Percentiles rank a stretch among this genome's conserved stretches.
Conservation (phyloP, 345 rosid species). For the Gossypium mustelinum region DNA sequence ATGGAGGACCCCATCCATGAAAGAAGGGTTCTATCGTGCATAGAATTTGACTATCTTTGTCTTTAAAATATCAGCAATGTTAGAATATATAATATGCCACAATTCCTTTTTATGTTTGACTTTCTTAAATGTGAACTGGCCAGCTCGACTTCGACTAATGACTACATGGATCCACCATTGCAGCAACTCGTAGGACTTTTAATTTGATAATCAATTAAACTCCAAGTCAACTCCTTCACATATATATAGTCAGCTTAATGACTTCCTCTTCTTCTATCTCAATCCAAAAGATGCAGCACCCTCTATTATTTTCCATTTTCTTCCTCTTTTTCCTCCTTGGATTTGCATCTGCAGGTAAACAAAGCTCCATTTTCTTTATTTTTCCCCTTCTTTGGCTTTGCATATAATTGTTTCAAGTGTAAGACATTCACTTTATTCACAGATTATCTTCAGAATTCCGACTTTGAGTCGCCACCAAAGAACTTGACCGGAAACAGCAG, state of each 20-base stretch:
- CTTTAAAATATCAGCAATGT: background rate
- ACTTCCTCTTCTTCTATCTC: conserved; percentile 5
- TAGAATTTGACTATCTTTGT: too few relatives aligned
- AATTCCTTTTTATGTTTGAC: background rate
- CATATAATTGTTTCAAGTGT: background rate
- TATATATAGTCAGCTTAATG: background rate
- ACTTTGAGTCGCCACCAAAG: conserved; percentile 51
- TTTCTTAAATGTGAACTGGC: background rate
- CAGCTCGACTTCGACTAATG: background rate
- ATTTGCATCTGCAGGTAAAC: conserved; percentile 41
- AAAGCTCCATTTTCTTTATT: conserved; percentile 1
- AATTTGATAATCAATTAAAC: background rate
- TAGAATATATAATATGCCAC: background rate
- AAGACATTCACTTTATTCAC: conserved; percentile 14
- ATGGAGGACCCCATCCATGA: too few relatives aligned
- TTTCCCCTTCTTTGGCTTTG: background rate
- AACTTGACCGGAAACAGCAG: conserved; percentile 25
- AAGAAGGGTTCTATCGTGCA: too few relatives aligned
- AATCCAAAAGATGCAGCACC: conserved; percentile 27
- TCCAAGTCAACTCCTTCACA: conserved; percentile 11
- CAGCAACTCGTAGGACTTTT: background rate
- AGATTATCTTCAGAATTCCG: conserved; percentile 49
- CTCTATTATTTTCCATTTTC: conserved; percentile 4
- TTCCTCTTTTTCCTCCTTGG: conserved; percentile 22
- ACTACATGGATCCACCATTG: background rate